Conservation (phyloP, 257 asterid genomes). For the Solanum piurae region DNA sequence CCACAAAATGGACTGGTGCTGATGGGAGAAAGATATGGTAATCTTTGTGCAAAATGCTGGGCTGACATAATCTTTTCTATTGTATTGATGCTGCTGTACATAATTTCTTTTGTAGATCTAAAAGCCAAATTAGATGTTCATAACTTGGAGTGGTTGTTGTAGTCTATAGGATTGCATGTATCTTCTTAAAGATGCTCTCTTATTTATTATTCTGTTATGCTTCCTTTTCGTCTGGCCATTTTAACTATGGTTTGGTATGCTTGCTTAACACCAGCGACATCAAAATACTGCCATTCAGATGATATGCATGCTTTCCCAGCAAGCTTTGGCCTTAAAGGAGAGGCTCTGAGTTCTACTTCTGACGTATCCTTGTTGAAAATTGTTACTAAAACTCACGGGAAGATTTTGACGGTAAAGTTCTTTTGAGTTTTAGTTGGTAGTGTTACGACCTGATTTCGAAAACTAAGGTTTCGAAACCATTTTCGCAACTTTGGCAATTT, state of each 20-base stretch:
- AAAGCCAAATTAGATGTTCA: neutral
- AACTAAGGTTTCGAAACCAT: too few relatives aligned
- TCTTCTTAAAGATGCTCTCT: neutral
- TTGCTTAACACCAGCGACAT: conserved; percentile 45
- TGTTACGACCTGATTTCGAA: too few relatives aligned
- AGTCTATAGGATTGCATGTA: neutral
- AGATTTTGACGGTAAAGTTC: neutral
- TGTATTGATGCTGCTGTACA: neutral
- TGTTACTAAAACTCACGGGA: neutral
- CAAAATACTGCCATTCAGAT: conserved; percentile 23
- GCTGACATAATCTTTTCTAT: neutral
- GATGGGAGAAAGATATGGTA: conserved; percentile 80
- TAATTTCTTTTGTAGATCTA: neutral
- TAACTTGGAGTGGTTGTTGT: neutral
- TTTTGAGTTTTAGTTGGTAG: neutral
- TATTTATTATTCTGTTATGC: neutral
- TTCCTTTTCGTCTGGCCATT: neutral
- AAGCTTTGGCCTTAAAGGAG: neutral
- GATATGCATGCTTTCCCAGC: neutral
- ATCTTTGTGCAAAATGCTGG: neutral
- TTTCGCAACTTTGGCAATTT: too few relatives aligned
- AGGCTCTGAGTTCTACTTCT: neutral
- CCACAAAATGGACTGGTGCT: conserved; percentile 67
- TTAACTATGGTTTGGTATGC: neutral
- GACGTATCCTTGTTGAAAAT: neutral